Base-by-base conservation (phyloP, 2,329 filamentous ascomycete species). In the Fusarium sp. region DNA sequence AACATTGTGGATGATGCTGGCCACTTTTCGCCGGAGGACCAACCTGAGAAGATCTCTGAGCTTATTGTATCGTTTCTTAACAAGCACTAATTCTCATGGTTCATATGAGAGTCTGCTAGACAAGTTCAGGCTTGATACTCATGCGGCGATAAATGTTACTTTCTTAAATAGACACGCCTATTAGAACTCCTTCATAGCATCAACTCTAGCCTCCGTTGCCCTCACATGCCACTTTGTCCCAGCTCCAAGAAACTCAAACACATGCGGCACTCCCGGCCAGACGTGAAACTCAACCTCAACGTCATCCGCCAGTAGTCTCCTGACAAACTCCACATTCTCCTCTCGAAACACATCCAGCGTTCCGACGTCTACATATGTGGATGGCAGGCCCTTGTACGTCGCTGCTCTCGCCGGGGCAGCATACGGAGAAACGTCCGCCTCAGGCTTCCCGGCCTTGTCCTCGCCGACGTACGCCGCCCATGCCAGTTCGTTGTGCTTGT, bases 21-120 rank as follows among this genome's bases (percentile, higher is more conserved):
- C 0, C 76, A 78, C 33, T 79, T 79, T 25, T 76, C 75, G 8
- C 70, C 31, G 2, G 76, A 78, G 50, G 77, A 79, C 62, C 73
- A 78, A 36, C 72, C 72, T 4, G 69, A 62, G 9, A 66, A 33
- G 10, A 73, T 72, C 25, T 63, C 67, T 0, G 63, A 65, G 38
- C 42, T 74, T 0, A 25, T 74, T 3, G 3, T 65, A 0, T 25
- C 25, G 0, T 74, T 74, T 27, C 10, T 73, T 7, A 40, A 2
- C 6, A 54, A 64, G n/a, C 9, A 58, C 33, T 59, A 11, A 56
- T 33, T 8, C 6, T n/a, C n/a, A n/a, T n/a, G n/a, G n/a, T n/a
- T n/a, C n/a, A n/a, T n/a, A n/a, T n/a, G n/a, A n/a, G n/a, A n/a
- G n/a, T n/a, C n/a, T n/a, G n/a, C n/a, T n/a, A n/a, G n/a, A n/a